Percentiles rank a stretch among this genome's conserved stretches.
Conservation (phyloP, 2,329 filamentous ascomycete genomes). For the Botryotinia narcissicola region DNA sequence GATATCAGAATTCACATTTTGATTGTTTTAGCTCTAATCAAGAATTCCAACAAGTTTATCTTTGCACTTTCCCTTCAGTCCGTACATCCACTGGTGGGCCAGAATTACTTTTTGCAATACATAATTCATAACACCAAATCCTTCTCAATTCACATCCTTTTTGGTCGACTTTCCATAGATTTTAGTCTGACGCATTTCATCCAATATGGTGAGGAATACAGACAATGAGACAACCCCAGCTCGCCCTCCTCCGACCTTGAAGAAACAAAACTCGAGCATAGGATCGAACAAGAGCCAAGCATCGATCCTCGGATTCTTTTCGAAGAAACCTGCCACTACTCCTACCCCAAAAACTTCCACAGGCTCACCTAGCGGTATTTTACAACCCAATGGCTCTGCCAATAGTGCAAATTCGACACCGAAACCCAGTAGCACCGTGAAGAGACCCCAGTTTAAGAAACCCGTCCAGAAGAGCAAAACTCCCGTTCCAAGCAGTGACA, state of each 20-base stretch:
- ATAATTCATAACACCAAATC: neutral
- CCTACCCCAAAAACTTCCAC: slow-evolving; percentile 25
- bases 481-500: slow-evolving; percentile 79
- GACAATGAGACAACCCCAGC: slow-evolving; percentile 32
- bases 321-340: slow-evolving; percentile 52
- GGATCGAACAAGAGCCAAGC: slow-evolving; percentile 56
- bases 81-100: neutral
- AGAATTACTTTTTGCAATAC: slow-evolving; percentile 2
- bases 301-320: slow-evolving; percentile 78
- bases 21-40: too few relatives aligned
- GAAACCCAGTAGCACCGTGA: slow-evolving; percentile 39
- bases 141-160: neutral
- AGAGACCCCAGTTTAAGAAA: slow-evolving; percentile 43
- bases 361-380: slow-evolving; percentile 29
- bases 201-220: slow-evolving; percentile 29
- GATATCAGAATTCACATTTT: too few relatives aligned
- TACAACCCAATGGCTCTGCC: slow-evolving; percentile 38
- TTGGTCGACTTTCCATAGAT: neutral
- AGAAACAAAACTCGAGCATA: slow-evolving; percentile 37
- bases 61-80: too few relatives aligned
- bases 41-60: too few relatives aligned
- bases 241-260: slow-evolving; percentile 31
- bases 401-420: slow-evolving; percentile 40
- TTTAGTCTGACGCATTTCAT: neutral
- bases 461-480: slow-evolving; percentile 50